Evolutionary conservation across 768 basidiomycete genomes (phyloP).

Genomic region (Suillus clintonianus): DNA sequence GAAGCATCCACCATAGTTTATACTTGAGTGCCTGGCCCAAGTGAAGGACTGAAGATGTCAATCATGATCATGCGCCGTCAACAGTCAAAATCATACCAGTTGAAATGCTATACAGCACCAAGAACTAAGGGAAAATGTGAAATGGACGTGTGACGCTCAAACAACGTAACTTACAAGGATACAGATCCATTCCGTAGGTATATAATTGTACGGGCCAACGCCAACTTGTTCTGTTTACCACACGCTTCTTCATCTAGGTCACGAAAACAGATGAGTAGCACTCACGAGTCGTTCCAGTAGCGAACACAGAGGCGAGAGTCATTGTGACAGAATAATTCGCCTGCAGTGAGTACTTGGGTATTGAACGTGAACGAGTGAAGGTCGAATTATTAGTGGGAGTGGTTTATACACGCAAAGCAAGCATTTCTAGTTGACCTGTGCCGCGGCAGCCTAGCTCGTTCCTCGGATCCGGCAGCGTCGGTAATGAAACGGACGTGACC

Average conservation of each 20-base stretch:
- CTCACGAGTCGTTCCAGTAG: neutral
- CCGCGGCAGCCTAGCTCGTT: neutral
- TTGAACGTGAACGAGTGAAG: too few relatives aligned
- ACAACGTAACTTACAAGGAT: conserved; percentile 16
- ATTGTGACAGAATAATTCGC: neutral
- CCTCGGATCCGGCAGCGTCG: neutral
- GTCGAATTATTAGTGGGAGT: too few relatives aligned
- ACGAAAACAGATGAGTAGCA: neutral
- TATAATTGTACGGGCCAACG: conserved; percentile 36
- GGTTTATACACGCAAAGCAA: neutral
- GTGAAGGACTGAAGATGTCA: conserved; percentile 43
- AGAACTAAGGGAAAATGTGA: conserved; percentile 21
- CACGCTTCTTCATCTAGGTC: neutral
- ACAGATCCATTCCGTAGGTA: conserved; percentile 41
- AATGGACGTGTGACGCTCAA: neutral
- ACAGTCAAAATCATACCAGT: conserved; percentile 31
- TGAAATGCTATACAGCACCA: conserved; percentile 43
- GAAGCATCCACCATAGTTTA: conserved; percentile 54
- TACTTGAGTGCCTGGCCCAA: conserved; percentile 43
- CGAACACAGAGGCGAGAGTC: neutral
- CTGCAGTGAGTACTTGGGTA: neutral
- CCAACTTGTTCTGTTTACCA: neutral
- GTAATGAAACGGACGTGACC: neutral
- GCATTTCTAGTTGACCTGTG: neutral
- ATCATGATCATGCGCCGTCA: neutral